Conservation (phyloP, 169 alveolate genomes). For the Eimeria falciformis region DNA sequence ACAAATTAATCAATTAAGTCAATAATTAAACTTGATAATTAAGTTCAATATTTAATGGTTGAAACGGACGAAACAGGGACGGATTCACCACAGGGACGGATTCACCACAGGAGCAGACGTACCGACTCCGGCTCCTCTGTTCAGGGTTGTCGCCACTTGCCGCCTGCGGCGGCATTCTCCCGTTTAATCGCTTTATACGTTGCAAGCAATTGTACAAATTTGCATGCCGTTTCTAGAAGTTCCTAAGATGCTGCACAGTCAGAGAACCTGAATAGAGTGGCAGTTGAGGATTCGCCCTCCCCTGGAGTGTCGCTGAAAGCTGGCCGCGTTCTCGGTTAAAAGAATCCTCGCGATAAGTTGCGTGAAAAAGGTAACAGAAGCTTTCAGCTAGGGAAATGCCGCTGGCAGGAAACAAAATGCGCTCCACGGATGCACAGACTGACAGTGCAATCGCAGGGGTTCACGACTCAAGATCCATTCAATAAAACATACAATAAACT, state of each 20-base stretch:
- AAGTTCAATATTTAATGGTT: too few relatives aligned
- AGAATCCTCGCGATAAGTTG: not conserved
- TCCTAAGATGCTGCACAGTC: too few relatives aligned
- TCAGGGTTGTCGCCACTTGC: constrained; percentile 64
- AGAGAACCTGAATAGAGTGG: not conserved
- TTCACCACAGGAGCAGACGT: not conserved
- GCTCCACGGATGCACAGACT: too few relatives aligned
- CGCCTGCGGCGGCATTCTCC: constrained; percentile 71
- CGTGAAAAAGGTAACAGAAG: not conserved
- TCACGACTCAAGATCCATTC: not conserved
- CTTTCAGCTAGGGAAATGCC: not conserved
- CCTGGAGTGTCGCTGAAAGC: not conserved
- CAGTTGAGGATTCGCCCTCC: not conserved
- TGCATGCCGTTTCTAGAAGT: too few relatives aligned
- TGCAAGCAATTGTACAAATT: not conserved
- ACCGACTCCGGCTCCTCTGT: constrained; percentile 67
- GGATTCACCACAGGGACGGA: not conserved
- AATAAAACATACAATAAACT: not conserved
- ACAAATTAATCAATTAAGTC: not conserved
- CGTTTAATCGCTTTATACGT: not conserved
- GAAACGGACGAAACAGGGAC: not conserved
- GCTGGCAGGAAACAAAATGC: not conserved
- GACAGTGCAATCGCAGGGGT: not conserved
- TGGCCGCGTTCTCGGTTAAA: not conserved
- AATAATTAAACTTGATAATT: too few relatives aligned